phyloP scores from a whole-genome alignment of 1,284 basidiomycete species.

The Tetrapyrgos nigripes region DNA sequence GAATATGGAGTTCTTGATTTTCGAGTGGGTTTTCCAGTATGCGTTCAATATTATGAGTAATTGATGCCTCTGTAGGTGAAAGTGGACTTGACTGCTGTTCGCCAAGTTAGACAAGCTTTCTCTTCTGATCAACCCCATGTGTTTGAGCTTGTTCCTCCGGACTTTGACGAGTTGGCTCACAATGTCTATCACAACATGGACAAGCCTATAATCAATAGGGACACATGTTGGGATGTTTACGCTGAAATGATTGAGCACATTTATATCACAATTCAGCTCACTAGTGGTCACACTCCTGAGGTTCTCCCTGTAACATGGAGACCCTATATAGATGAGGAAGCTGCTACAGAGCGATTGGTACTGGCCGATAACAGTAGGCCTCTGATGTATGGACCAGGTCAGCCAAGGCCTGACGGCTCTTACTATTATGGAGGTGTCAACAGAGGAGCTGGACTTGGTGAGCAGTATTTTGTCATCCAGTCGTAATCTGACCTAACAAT shows the following conservation, averaged over 20 bases:
- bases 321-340: background rate
- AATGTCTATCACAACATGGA: background rate
- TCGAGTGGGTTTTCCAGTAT: constrained; percentile 10
- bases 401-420: background rate
- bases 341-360: background rate
- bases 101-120: constrained; percentile 2
- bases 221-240: background rate
- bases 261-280: too few species aligned
- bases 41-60: background rate
- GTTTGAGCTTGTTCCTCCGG: constrained; percentile 18
- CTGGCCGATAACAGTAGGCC: background rate
- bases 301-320: background rate
- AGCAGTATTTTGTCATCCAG: background rate
- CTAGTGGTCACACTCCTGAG: background rate
- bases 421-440: background rate
- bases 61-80: background rate
- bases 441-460: background rate
- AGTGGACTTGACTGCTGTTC: background rate
- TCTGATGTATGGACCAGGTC: background rate
- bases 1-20: constrained; percentile 19
- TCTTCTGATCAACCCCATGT: constrained; percentile 12
- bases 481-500: too few species aligned
- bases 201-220: background rate
- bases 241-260: background rate
- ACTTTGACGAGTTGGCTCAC: background rate